phyloP scores from a whole-genome alignment of 768 basidiomycete species.

The Floccularia luteovirens region DNA sequence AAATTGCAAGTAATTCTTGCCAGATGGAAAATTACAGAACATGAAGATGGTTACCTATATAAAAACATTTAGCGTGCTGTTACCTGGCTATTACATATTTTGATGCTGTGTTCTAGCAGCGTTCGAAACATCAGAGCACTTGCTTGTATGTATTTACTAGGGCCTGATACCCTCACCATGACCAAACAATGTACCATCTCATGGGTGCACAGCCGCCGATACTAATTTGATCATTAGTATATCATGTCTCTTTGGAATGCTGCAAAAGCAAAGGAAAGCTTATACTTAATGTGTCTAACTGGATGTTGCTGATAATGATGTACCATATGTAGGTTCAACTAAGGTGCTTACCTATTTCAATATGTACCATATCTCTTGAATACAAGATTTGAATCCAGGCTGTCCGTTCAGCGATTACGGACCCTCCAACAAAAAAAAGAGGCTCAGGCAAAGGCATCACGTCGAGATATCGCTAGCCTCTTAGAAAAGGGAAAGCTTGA shows the following conservation, averaged over 20 bases:
- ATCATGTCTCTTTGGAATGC: conserved; percentile 51
- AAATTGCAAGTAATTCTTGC: too few relatives aligned
- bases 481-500: conserved; percentile 77
- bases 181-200: too few relatives aligned
- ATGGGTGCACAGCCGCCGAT: too few relatives aligned
- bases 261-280: conserved; percentile 33
- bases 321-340: conserved; percentile 29
- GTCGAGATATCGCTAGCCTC: conserved; percentile 76
- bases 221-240: too few relatives aligned
- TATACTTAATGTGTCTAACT: not conserved
- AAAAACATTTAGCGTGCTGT: too few relatives aligned
- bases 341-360: conserved; percentile 19
- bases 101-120: too few relatives aligned
- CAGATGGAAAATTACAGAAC: too few relatives aligned
- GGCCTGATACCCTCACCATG: too few relatives aligned
- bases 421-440: conserved; percentile 91
- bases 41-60: too few relatives aligned
- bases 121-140: too few relatives aligned
- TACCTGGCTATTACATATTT: too few relatives aligned
- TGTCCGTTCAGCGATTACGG: conserved; percentile 79
- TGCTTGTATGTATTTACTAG: too few relatives aligned
- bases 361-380: conserved; percentile 2
- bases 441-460: conserved; percentile 62
- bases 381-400: conserved; percentile 35
- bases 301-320: conserved; percentile 2